Percentiles rank a stretch among this genome's conserved stretches.
phyloP scores from a whole-genome alignment of 768 basidiomycete species.

The Podaxis sp. region DNA sequence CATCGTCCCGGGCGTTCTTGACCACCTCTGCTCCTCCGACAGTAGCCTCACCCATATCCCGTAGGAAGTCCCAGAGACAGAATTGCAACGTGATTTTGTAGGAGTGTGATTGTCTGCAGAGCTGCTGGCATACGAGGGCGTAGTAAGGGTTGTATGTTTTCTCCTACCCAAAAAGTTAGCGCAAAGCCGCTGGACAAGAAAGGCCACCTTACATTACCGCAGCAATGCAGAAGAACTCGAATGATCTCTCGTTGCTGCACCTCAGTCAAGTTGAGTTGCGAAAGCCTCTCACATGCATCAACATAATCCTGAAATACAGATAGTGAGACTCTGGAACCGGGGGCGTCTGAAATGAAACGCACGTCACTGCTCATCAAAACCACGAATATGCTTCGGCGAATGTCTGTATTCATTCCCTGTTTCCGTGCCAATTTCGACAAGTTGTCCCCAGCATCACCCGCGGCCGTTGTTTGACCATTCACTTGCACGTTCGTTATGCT shows the following conservation, averaged over 20 bases:
- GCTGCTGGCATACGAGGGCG: constrained; percentile 81
- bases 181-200: neutral
- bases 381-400: constrained; percentile 87
- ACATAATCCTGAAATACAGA: constrained; percentile 72
- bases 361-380: constrained; percentile 96
- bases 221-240: constrained; percentile 91
- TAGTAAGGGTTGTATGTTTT: constrained; percentile 95
- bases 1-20: constrained; percentile 58
- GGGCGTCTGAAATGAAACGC: constrained; percentile 25
- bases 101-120: constrained; percentile 76
- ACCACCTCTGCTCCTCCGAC: constrained; percentile 81
- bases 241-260: constrained; percentile 93
- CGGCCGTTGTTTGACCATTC: constrained; percentile 26
- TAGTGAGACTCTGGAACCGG: neutral
- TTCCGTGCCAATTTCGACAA: constrained; percentile 82
- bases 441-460: constrained; percentile 31
- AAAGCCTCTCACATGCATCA: constrained; percentile 92
- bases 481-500: constrained; percentile 21
- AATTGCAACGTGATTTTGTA: constrained; percentile 94
- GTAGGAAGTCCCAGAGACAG: constrained; percentile 94
- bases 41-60: constrained; percentile 81
- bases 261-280: constrained; percentile 80
- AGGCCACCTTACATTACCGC: constrained; percentile 68
- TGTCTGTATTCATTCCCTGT: constrained; percentile 99
- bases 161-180: constrained; percentile 52